Conservation (phyloP, 495 filamentous ascomycete genomes). For the Neurospora sp. region DNA sequence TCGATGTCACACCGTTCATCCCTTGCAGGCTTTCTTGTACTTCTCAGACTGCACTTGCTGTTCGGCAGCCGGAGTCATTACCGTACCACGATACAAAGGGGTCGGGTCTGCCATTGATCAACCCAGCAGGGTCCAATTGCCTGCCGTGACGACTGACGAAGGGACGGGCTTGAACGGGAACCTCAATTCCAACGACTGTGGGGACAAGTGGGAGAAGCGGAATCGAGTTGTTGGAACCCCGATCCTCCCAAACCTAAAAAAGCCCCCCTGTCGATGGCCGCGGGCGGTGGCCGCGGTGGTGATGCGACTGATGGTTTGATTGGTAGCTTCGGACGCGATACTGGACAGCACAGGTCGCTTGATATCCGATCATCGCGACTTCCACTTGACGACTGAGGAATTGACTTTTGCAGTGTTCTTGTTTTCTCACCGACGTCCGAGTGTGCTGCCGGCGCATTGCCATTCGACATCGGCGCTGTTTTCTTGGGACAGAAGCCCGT, state of each 20-base stretch:
- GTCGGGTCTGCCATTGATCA: neutral
- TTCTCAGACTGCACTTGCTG: neutral
- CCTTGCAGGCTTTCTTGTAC: neutral
- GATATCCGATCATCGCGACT: neutral
- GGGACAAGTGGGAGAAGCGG: neutral
- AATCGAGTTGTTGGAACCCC: neutral
- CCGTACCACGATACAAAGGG: neutral
- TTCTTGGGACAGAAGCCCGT: neutral
- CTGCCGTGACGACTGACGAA: neutral
- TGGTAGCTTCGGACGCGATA: neutral
- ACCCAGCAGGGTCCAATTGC: neutral
- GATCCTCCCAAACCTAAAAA: neutral
- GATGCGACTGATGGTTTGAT: neutral
- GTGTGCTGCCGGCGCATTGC: neutral
- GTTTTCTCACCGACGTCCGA: neutral
- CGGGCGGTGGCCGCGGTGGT: neutral
- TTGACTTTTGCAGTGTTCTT: neutral
- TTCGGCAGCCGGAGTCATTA: neutral
- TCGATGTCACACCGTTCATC: neutral
- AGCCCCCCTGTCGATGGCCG: neutral
- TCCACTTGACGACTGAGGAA: neutral
- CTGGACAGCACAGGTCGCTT: neutral
- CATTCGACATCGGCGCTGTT: neutral
- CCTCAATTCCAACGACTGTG: neutral
- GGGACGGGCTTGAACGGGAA: neutral